Base-by-base conservation (phyloP, 768 basidiomycete species). In the Galerina sulciceps region DNA sequence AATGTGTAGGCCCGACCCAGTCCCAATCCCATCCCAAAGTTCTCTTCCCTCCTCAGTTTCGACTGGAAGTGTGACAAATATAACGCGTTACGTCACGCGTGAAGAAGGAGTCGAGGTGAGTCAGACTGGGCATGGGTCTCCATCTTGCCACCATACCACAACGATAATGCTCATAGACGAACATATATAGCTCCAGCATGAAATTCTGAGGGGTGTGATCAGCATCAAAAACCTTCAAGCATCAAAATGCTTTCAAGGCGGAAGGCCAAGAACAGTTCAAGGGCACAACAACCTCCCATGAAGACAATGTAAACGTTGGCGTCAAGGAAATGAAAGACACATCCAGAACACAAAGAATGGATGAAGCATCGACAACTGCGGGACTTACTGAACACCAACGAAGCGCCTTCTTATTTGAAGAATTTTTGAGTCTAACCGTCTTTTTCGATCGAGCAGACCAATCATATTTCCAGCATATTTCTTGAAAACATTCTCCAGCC, bases 151-250 rank as follows among this genome's bases (percentile, higher is more conserved):
- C 49, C 49, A 8, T 31, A 31, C 45, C 45, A 47, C n/a, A 35
- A 35, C 49, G 17, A 18, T 51, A 51, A 51, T 51, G 49, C 35
- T 36, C 49, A 51, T 51, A 35, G 20, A 37, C 38, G 49, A 51
- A 51, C 49, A 37, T 37, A 20, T 35, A 51, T 51, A 51, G 49
- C 35, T 37, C 31, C 22, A 31, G 49, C 36, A 35, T 20, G 10
- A 37, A 17, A 37, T 51, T 17, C 8, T 31, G 23, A 35, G 10
- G 4, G 17, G 35, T 51, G 34, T 51, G 49, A 38, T 37, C 35
- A 10, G 15, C 49, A 14, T 18, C 49, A 51, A 51, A 14, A 35
- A 38, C 35, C 49, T 31, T 13, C 26, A 31, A 31, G 26, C 26
- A 31, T 31, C 26, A 31, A 31, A 31, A 31, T 31, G 26, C 26